Evolutionary conservation across 257 asterid genomes (phyloP).

Genomic region (Solanum infundibuliforme): DNA sequence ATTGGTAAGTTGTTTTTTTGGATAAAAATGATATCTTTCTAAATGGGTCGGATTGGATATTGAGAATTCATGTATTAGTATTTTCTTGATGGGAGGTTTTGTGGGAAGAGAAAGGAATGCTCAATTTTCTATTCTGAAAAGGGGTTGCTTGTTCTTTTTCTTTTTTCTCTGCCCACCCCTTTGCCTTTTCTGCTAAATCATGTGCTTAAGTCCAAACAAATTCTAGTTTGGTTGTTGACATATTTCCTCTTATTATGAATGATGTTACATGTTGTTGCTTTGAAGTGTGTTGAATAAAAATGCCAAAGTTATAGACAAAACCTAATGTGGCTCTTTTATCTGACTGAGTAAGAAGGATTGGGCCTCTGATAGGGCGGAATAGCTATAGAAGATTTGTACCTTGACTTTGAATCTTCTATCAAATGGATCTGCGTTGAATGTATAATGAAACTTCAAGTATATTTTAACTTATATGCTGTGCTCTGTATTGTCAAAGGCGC

Average conservation of each 20-base stretch:
- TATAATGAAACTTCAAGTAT: neutral
- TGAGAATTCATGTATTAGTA: neutral
- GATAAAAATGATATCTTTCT: neutral
- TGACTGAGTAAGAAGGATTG: neutral
- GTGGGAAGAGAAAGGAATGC: neutral
- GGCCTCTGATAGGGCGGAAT: neutral
- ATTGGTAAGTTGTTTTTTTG: slow-evolving; percentile 38
- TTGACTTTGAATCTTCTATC: neutral
- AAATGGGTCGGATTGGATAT: neutral
- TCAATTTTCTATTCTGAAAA: neutral
- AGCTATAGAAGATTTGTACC: neutral
- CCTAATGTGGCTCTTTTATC: neutral
- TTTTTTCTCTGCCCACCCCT: neutral
- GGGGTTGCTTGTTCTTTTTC: neutral
- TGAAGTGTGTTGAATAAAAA: neutral
- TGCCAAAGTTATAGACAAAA: neutral
- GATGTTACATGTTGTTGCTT: neutral
- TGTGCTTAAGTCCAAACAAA: neutral
- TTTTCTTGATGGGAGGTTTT: neutral
- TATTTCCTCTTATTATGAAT: neutral
- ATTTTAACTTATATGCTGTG: neutral
- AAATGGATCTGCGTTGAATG: neutral
- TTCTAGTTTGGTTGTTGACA: neutral
- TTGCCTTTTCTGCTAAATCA: neutral
- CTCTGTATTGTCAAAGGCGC: neutral